phyloP scores from a whole-genome alignment of 306 rosid genomes.

The Trifolium dubium region DNA sequence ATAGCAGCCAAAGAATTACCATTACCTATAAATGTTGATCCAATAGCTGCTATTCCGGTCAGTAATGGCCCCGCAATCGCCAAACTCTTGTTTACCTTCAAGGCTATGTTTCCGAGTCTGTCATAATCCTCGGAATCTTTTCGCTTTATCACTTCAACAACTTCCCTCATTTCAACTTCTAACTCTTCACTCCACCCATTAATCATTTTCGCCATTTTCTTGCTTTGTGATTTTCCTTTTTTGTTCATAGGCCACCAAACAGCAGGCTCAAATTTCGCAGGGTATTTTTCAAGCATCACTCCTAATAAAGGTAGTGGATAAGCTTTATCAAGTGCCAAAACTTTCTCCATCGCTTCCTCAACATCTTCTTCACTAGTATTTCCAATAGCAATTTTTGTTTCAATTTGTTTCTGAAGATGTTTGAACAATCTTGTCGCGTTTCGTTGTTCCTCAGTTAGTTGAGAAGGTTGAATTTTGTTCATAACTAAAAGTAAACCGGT shows the following conservation, averaged over 20 bases:
- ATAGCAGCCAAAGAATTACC: constrained; percentile 36
- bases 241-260: constrained; percentile 38
- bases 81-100: constrained; percentile 66
- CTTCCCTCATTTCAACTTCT: constrained; percentile 64
- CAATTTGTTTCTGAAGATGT: background rate
- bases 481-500: constrained; percentile 23
- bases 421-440: constrained; percentile 40
- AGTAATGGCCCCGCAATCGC: constrained; percentile 76
- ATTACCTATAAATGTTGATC: constrained; percentile 53
- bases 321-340: constrained; percentile 43
- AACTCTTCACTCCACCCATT: constrained; percentile 66
- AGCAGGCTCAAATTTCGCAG: constrained; percentile 35
- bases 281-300: constrained; percentile 43
- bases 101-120: constrained; percentile 60
- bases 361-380: constrained; percentile 32
- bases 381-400: constrained; percentile 12
- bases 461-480: constrained; percentile 48
- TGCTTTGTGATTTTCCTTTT: background rate
- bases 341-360: constrained; percentile 29
- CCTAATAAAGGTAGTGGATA: constrained; percentile 43
- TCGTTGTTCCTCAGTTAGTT: constrained; percentile 38
- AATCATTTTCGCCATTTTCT: constrained; percentile 21
- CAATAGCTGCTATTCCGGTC: constrained; percentile 67
- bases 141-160: constrained; percentile 52
- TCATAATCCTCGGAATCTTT: constrained; percentile 72